A percentile compares a stretch with the other conserved stretches of the same genome.
Evolutionary conservation across 176 grass and related monocot genomes (phyloP).

Genomic region (Carex cristatella): DNA sequence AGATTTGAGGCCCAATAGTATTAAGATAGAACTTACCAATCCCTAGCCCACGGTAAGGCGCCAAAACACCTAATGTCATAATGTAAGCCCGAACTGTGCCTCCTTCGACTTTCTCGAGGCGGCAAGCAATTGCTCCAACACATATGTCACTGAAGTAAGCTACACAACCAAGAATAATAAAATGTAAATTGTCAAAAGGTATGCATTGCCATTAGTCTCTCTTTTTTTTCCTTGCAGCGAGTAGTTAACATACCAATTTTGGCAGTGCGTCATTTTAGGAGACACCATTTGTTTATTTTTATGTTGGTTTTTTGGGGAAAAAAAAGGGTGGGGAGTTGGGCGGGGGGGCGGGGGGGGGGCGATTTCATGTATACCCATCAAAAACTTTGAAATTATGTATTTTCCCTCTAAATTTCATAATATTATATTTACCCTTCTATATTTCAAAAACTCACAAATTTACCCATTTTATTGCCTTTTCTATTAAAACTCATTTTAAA

Average conservation of each 20-base stretch:
- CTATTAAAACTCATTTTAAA: no score
- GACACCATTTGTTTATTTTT: not conserved
- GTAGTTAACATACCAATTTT: not conserved
- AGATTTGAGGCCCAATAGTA: not conserved
- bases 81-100: slow-evolving; percentile 72
- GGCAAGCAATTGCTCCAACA: slow-evolving; percentile 81
- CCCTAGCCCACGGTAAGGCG: slow-evolving; percentile 82
- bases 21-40: slow-evolving; percentile 47
- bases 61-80: slow-evolving; percentile 95
- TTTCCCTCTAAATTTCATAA: no score
- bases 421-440: no score
- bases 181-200: not conserved
- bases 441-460: no score
- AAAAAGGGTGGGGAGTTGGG: no score
- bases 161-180: slow-evolving; percentile 32
- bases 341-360: no score
- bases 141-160: slow-evolving; percentile 97
- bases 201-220: not conserved
- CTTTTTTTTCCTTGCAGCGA: not conserved
- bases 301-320: no score
- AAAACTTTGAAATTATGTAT: no score
- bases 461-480: no score
- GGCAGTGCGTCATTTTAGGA: not conserved
- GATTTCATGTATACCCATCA: no score
- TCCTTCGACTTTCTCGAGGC: slow-evolving; percentile 94